Evolutionary conservation across 2,329 filamentous ascomycete species (phyloP), one percentile per base, ranked within the genome.

Genomic region (Lithohypha guttulata): DNA sequence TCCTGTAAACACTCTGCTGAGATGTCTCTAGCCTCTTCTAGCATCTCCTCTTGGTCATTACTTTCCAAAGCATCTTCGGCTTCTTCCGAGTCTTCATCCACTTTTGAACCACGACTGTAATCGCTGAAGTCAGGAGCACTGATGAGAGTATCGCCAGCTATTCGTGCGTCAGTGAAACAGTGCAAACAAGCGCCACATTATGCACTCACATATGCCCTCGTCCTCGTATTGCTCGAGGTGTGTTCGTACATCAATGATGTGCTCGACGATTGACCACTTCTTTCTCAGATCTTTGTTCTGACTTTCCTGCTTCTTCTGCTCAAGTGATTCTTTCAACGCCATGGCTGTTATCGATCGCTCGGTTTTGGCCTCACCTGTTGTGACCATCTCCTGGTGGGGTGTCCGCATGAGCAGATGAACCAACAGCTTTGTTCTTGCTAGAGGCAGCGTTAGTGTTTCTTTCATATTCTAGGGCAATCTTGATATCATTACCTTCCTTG

Each of bases 401-500:
- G 50, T 52, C 17, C 45, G 34, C 38, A 47, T 45, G 17, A 53
- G 42, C 9, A 53, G 42, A 30, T 53, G 51, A 3, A 48, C 43
- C 15, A 53, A 31, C 1, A 57, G 46, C 10, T 40, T 41, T 5
- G 51, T 44, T 27, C 54, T 46, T 22, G 51, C 54, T 56, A 27
- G n/a, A 15, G 9, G 10, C 19, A 14, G 2, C 11, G 28, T 40
- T 18, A 34, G 28, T 14, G 13, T n/a, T 9, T 18, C 15, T n/a
- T 8, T 13, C 4, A 23, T 25, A 15, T 15, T 5, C 13, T 9
- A n/a, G 20, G n/a, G 9, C 15, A 10, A 3, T 3, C 4, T 6
- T 6, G 35, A 4, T 26, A 15, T n/a, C 18, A 64, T 47, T 56
- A 69, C 65, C 59, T 27, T 61, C 58, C 53, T 65, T 67, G 35